Conservation (phyloP, 2,329 filamentous ascomycete species). For the Cercospora sesami region DNA sequence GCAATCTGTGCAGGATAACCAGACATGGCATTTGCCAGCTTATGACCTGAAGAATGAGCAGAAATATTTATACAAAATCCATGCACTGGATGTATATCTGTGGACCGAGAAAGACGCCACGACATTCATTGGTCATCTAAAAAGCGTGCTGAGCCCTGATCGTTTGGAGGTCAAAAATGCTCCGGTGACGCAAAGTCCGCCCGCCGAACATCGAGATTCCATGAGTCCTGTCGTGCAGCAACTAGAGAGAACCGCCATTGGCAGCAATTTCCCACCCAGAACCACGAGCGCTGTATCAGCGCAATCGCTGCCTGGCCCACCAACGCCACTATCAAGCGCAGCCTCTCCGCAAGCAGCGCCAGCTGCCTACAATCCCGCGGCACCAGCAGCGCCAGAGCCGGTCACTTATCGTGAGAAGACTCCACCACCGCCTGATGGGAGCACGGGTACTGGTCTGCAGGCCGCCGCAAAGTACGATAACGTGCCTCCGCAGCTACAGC, state of each 20-base stretch:
- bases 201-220: conserved; percentile 48
- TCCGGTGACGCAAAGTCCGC: conserved; percentile 50
- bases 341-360: conserved; percentile 43
- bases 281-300: conserved; percentile 42
- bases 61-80: conserved; percentile 76
- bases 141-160: conserved; percentile 61
- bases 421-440: conserved; percentile 69
- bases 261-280: conserved; percentile 54
- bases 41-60: conserved; percentile 71
- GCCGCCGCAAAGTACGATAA: conserved; percentile 43
- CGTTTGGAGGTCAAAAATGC: conserved; percentile 67
- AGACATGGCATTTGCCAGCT: conserved; percentile 72
- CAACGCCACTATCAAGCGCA: conserved; percentile 31
- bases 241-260: conserved; percentile 69
- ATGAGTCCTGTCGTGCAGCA: conserved; percentile 72
- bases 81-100: conserved; percentile 76
- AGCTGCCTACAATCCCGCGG: conserved; percentile 77
- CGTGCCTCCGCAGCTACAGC: conserved; percentile 30
- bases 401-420: conserved; percentile 76
- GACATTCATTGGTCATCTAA: conserved; percentile 67
- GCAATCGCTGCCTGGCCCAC: conserved; percentile 37
- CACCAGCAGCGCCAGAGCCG: conserved; percentile 70
- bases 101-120: conserved; percentile 73
- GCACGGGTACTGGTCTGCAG: conserved; percentile 48
- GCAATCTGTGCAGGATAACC: conserved; percentile 46